Evolutionary conservation across 129 eudicot genomes (phyloP), one percentile per base, ranked within the genome.

Genomic region (Helichrysum umbraculigerum): DNA sequence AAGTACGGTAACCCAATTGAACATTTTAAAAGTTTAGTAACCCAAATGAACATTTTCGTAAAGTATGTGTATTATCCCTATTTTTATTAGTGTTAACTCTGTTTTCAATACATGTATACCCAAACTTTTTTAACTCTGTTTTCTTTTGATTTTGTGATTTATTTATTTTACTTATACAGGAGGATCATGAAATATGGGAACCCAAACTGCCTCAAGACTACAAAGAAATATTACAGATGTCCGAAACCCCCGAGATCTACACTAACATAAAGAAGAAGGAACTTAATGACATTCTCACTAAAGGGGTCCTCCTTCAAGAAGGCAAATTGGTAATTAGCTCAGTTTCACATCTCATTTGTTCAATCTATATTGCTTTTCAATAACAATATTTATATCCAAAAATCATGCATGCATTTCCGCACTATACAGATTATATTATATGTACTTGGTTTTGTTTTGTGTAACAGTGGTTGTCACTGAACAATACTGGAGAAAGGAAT

Each of bases 171-270:
- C n/a, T n/a, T n/a, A 64, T 64, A 64, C 42, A 64, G 69, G 25
- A 29, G 69, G 69, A 64, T 64, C 21, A 16, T 16, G 69, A 64
- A 29, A 64, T 64, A 25, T 64, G 69, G 42, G 69, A 64, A 16
- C 10, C 8, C 5, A 16, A 64, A 16, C 20, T 28, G 19, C 41
- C 37, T 28, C 2, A 28, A 32, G 42, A 64, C 37, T 64, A 32
- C 1, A 12, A 32, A 29, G 69, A 32, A 64, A 64, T 64, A 64
- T n/a, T 58, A 7, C 25, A 58, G 15, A 58, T 58, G 63, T 58
- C 30, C 0, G 11, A 54, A 15, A 15, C 61, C 7, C 61, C 61
- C 2, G 11, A 54, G 0, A n/a, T 20, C 29, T 58, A n/a, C 8
- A n/a, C 63, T 20, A 58, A n/a, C 63, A 17, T 19, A 4, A 64